A percentile compares a stretch with the other conserved stretches of the same genome.
Conservation (phyloP, 192 early-diverging fungal genomes). For the Phlyctochytrium bullatum region DNA sequence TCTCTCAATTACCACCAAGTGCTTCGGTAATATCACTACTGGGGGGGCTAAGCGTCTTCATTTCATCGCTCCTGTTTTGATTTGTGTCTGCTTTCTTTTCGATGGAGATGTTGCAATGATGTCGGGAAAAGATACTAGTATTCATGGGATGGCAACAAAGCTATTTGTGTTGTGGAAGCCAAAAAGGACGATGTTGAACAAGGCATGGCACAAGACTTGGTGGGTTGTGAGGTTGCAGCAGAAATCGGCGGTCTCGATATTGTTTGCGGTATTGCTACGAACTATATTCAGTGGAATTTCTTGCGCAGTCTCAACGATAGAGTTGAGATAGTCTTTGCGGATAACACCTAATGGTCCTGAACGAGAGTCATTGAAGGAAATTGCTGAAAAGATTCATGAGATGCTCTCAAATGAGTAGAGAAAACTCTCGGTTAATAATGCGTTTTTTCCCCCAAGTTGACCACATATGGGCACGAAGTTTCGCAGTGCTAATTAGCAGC, state of each 20-base stretch:
- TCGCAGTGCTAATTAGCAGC: too few species aligned
- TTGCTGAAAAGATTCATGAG: conserved; percentile 26
- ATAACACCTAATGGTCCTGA: conserved; percentile 4
- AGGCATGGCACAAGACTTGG: conserved; percentile 11
- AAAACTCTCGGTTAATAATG: too few species aligned
- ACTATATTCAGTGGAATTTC: conserved; percentile 28
- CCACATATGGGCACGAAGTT: too few species aligned
- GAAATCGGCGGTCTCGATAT: conserved; percentile 14
- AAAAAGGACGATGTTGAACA: conserved; percentile 24
- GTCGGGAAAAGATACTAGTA: conserved; percentile 21
- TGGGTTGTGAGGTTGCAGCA: conserved; percentile 24
- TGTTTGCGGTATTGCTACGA: conserved; percentile 20
- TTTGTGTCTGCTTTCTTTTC: conserved; percentile 17
- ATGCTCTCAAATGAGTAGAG: conserved; percentile 21
- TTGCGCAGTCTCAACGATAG: conserved; percentile 19
- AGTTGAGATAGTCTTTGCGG: conserved; percentile 17
- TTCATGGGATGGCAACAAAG: conserved; percentile 13
- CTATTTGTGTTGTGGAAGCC: conserved; percentile 21
- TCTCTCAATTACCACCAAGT: background rate
- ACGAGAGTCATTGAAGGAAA: conserved; percentile 17
- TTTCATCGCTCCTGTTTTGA: conserved; percentile 19
- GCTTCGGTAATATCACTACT: background rate
- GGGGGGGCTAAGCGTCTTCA: background rate
- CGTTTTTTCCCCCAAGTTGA: too few species aligned
- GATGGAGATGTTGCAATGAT: conserved; percentile 20